These are phyloP conservation scores for Ophiostoma quercus DNA, from an alignment of 2,329 filamentous ascomycete species.

Conservation along the genomic window DNA sequence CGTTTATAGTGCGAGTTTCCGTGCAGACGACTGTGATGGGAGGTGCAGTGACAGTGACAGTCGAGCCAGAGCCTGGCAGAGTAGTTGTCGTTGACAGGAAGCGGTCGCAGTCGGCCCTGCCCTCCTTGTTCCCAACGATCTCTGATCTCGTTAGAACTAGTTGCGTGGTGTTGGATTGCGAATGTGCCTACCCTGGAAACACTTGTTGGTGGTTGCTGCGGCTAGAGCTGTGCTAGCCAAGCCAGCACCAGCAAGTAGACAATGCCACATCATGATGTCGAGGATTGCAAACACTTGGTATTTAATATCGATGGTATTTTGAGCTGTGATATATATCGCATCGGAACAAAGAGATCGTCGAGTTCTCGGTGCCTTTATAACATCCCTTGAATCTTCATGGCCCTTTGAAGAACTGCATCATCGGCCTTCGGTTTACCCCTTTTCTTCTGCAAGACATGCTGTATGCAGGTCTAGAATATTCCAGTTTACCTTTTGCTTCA, in stretches of 20 bases:
- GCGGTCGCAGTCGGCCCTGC: conserved; percentile 12
- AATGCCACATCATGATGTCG: conserved; percentile 11
- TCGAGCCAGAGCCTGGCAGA: neutral
- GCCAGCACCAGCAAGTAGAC: neutral
- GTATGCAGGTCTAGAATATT: neutral
- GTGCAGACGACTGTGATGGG: conserved; percentile 9
- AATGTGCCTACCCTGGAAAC: conserved; percentile 8
- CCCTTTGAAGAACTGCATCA: neutral
- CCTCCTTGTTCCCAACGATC: neutral
- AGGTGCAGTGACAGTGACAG: conserved; percentile 14
- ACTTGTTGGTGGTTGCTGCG: neutral
- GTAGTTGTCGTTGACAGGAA: conserved; percentile 7
- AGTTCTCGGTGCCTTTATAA: neutral
- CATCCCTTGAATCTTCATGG: neutral
- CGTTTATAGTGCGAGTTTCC: neutral
- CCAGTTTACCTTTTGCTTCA: neutral
- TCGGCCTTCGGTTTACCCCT: neutral
- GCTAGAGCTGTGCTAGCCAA: conserved; percentile 7
- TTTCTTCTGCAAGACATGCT: neutral
- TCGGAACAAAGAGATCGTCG: neutral
- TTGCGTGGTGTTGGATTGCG: neutral
- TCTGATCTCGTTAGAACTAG: neutral
- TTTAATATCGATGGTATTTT: neutral
- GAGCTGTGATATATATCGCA: neutral
- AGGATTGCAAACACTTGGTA: neutral